Percentiles rank a stretch among this genome's conserved stretches.
Conservation (phyloP, 495 filamentous ascomycete species). For the Niebla homalea region DNA sequence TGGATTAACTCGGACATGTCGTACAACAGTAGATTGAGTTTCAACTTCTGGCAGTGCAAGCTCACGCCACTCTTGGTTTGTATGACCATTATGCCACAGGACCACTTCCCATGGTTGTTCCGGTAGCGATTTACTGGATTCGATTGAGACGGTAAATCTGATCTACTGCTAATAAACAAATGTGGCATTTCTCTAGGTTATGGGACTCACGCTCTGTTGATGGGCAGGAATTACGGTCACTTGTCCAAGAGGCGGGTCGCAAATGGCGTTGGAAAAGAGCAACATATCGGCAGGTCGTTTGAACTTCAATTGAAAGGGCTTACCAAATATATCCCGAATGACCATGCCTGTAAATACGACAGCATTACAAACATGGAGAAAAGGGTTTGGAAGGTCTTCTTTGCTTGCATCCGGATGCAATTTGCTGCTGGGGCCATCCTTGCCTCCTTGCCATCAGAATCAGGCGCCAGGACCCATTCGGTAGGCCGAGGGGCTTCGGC, state of each 20-base stretch:
- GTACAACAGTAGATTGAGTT: constrained; percentile 25
- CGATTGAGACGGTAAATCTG: constrained; percentile 57
- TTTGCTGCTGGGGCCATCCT: too few relatives aligned
- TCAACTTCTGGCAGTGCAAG: constrained; percentile 22
- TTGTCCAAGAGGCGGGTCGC: constrained; percentile 57
- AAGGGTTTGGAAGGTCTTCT: too few relatives aligned
- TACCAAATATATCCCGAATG: constrained; percentile 7
- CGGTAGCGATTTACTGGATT: constrained; percentile 41
- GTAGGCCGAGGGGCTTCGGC: too few relatives aligned
- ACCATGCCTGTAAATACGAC: constrained; percentile 7
- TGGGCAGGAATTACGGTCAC: constrained; percentile 41
- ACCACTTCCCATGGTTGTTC: constrained; percentile 55
- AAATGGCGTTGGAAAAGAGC: constrained; percentile 39
- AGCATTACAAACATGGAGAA: too few relatives aligned
- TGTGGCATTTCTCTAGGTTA: neutral
- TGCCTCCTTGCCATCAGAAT: too few relatives aligned
- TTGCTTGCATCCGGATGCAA: too few relatives aligned
- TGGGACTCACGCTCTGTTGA: constrained; percentile 15
- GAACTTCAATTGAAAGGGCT: constrained; percentile 23
- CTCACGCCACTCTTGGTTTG: constrained; percentile 25
- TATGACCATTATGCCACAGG: constrained; percentile 57
- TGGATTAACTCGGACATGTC: neutral
- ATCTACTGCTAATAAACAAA: constrained; percentile 24
- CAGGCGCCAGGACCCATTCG: too few relatives aligned
- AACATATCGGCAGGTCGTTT: constrained; percentile 32